Percentiles rank a stretch among this genome's conserved stretches.
phyloP scores from a whole-genome alignment of 441 rosid species.

The Eutrema salsugineum region DNA sequence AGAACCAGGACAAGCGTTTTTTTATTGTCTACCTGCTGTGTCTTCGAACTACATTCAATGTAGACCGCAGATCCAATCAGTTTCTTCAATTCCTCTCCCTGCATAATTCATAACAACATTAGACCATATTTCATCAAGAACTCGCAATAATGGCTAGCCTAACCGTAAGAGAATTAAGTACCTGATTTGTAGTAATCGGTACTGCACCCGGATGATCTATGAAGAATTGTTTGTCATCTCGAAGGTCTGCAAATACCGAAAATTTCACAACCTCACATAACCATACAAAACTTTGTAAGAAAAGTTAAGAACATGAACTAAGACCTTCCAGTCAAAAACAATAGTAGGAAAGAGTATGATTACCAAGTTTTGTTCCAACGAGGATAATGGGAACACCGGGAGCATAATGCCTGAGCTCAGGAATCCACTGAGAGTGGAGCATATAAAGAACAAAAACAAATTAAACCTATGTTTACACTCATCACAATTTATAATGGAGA shows the following conservation, averaged over 20 bases:
- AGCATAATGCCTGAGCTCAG: conserved; percentile 81
- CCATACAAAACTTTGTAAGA: neutral
- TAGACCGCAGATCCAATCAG: conserved; percentile 79
- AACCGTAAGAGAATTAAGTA: neutral
- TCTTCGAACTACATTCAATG: conserved; percentile 88
- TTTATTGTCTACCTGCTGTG: conserved; percentile 61
- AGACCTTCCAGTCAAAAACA: conserved; percentile 36
- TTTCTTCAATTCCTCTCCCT: conserved; percentile 97
- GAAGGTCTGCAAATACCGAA: conserved; percentile 45
- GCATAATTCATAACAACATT: neutral
- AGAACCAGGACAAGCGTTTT: neutral
- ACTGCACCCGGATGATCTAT: conserved; percentile 78
- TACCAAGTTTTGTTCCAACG: conserved; percentile 83
- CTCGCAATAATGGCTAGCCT: neutral
- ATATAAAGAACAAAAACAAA: neutral
- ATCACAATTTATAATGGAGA: neutral
- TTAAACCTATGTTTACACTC: conserved; percentile 3
- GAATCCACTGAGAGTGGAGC: conserved; percentile 66
- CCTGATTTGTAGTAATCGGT: conserved; percentile 72
- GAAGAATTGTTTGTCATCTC: conserved; percentile 77
- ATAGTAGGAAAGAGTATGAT: neutral
- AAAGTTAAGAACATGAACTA: neutral
- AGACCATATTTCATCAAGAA: neutral
- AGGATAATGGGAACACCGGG: conserved; percentile 79
- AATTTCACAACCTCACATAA: neutral